Conservation (phyloP, 73 alveolate species). For the Tetrahymena thermophila region DNA sequence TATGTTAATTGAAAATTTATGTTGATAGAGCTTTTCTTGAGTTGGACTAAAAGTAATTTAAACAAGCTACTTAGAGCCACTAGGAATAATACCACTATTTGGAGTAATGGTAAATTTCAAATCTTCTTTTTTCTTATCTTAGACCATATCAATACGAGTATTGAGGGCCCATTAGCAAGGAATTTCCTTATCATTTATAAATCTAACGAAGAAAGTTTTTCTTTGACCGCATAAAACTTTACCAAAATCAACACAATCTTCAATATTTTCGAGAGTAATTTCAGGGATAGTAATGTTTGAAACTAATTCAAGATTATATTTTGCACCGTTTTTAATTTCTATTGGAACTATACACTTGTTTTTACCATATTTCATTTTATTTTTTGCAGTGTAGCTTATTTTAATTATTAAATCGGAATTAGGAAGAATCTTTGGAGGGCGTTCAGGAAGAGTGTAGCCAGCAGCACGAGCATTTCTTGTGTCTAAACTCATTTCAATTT, state of each 20-base stretch:
- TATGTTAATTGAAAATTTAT: constrained; percentile 82
- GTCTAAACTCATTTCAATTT: constrained; percentile 63
- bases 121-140: constrained; percentile 44
- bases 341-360: constrained; percentile 80
- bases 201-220: constrained; percentile 85
- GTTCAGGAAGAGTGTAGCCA: constrained; percentile 80
- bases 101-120: constrained; percentile 73
- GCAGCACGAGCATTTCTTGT: constrained; percentile 49
- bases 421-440: constrained; percentile 59
- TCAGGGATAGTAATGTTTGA: constrained; percentile 93
- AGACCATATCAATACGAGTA: constrained; percentile 57
- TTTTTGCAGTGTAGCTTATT: constrained; percentile 69
- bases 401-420: constrained; percentile 50
- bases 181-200: constrained; percentile 92
- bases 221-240: constrained; percentile 92
- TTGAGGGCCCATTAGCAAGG: constrained; percentile 94
- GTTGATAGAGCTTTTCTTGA: constrained; percentile 72
- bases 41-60: constrained; percentile 92
- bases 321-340: constrained; percentile 90
- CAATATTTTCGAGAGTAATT: constrained; percentile 19
- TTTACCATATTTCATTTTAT: constrained; percentile 89
- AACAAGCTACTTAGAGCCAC: constrained; percentile 87
- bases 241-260: constrained; percentile 92
- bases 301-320: constrained; percentile 80
- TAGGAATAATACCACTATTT: constrained; percentile 82